A percentile compares a stretch with the other conserved stretches of the same genome.
Evolutionary conservation across 2,329 filamentous ascomycete genomes (phyloP).

Genomic region (Trichoderma hamatum): DNA sequence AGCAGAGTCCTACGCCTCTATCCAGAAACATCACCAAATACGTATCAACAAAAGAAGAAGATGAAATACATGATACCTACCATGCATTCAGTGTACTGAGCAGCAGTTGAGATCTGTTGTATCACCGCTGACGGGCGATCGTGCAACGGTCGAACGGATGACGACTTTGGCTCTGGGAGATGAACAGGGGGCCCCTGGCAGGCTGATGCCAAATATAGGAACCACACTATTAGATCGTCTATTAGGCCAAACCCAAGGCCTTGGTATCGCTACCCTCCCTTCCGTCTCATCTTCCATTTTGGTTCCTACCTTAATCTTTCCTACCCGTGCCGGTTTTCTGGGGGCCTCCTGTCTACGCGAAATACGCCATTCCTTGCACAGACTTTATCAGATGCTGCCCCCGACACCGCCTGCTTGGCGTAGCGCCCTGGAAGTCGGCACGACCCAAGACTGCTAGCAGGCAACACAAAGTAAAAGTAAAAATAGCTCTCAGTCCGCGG

Average conservation of each 20-base stretch:
- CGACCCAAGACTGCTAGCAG: neutral
- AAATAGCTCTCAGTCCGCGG: constrained; percentile 10
- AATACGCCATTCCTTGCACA: constrained; percentile 13
- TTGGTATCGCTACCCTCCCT: constrained; percentile 29
- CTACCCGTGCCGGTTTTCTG: constrained; percentile 16
- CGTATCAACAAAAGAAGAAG: neutral
- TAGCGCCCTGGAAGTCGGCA: constrained; percentile 10
- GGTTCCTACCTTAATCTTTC: constrained; percentile 22
- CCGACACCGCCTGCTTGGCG: constrained; percentile 14
- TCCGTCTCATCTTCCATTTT: constrained; percentile 20
- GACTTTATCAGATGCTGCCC: constrained; percentile 19
- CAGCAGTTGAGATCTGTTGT: constrained; percentile 8
- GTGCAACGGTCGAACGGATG: constrained; percentile 27
- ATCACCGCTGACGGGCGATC: constrained; percentile 24
- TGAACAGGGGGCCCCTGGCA: constrained; percentile 9
- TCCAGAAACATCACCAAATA: neutral
- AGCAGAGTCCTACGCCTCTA: neutral
- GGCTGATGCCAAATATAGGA: constrained; percentile 27
- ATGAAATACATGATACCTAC: neutral
- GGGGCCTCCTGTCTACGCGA: constrained; percentile 1
- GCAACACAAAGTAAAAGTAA: constrained; percentile 9
- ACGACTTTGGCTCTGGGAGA: constrained; percentile 19
- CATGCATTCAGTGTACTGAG: neutral
- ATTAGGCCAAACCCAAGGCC: constrained; percentile 25
- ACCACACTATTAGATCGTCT: constrained; percentile 24